Evolutionary conservation across 176 grass and related monocot species (phyloP).

Genomic region (Aegilops longissima): DNA sequence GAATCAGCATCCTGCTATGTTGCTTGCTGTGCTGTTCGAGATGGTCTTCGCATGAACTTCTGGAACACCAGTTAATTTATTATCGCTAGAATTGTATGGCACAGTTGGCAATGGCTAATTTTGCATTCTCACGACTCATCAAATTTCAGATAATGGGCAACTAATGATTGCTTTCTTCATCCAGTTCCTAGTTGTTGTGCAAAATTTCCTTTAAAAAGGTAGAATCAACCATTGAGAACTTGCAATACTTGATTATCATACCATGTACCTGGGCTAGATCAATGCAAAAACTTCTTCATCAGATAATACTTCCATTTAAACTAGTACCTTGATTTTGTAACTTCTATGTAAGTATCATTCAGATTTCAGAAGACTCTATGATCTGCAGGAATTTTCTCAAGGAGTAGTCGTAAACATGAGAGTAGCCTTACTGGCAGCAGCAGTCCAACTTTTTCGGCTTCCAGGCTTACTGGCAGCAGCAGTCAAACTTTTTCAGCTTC

Average conservation of each 20-base stretch:
- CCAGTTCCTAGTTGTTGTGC: not conserved
- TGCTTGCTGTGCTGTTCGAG: not conserved
- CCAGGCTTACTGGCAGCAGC: constrained; percentile 47
- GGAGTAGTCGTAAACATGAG: constrained; percentile 41
- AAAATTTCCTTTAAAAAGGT: not conserved
- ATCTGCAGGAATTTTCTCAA: constrained; percentile 48
- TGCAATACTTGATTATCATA: not conserved
- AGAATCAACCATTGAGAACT: not conserved
- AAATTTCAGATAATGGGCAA: not conserved
- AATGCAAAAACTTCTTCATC: not conserved
- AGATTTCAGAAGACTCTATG: no score
- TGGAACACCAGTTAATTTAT: not conserved
- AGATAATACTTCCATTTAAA: not conserved
- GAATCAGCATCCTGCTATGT: not conserved
- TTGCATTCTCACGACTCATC: not conserved
- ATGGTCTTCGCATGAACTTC: not conserved
- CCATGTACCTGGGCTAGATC: not conserved
- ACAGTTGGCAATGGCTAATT: not conserved
- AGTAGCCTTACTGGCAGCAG: constrained; percentile 44
- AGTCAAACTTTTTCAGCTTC: constrained; percentile 52
- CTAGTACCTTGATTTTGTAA: not conserved
- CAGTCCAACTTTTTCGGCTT: constrained; percentile 47
- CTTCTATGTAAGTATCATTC: not conserved
- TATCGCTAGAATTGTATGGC: not conserved
- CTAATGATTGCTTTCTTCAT: not conserved